phyloP scores from a whole-genome alignment of 768 basidiomycete genomes.

The Cubamyces sp. region DNA sequence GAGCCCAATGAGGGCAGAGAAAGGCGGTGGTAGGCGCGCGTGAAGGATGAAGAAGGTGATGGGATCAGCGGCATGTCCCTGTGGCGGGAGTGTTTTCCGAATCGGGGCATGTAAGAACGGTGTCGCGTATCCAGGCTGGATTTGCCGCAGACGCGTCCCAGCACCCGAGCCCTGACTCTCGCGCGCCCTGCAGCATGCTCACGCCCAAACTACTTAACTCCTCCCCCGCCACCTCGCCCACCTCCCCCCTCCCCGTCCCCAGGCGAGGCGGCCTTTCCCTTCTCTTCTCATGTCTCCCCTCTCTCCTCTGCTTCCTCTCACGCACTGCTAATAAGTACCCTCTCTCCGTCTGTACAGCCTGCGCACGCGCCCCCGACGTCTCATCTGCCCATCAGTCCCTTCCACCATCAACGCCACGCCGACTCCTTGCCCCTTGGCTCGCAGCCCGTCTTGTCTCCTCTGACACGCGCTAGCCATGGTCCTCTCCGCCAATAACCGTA shows the following conservation, averaged over 20 bases:
- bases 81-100: conserved; percentile 7
- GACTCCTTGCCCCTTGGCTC: background rate
- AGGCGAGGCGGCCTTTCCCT: background rate
- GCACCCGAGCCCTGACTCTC: background rate
- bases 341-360: conserved; percentile 9
- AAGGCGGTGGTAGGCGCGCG: background rate
- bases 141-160: conserved; percentile 11
- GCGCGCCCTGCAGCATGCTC: background rate
- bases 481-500: conserved; percentile 17
- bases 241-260: conserved; percentile 10
- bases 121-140: conserved; percentile 11
- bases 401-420: conserved; percentile 17
- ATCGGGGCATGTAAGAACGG: conserved; percentile 17
- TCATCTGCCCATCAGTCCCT: conserved; percentile 19
- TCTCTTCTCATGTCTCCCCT: background rate
- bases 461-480: conserved; percentile 15
- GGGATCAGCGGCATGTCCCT: conserved; percentile 17
- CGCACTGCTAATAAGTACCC: background rate
- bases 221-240: conserved; percentile 2
- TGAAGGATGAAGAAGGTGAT: conserved; percentile 7
- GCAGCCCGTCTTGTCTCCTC: conserved; percentile 1
- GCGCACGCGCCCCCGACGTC: conserved; percentile 1
- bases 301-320: background rate
- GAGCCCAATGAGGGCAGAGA: background rate
- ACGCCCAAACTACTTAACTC: background rate